These are phyloP conservation scores for Purpureocillium lavendulum DNA, from an alignment of 2,329 filamentous ascomycete genomes.

Conservation along the genomic window DNA sequence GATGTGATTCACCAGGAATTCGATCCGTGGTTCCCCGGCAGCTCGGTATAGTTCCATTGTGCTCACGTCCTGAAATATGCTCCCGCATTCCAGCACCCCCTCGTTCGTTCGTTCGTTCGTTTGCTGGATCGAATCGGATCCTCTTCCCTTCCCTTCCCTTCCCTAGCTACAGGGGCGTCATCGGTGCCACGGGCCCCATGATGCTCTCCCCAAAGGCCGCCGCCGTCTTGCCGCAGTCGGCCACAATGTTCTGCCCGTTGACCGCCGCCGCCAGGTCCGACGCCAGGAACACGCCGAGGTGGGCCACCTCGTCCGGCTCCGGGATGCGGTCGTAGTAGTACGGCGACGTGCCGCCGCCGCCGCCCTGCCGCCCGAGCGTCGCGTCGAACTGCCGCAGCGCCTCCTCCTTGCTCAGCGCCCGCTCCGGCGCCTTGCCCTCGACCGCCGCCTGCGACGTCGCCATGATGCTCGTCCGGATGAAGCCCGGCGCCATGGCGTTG, in stretches of 20 bases:
- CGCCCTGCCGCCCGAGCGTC: background rate
- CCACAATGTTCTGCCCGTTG: slow-evolving; percentile 11
- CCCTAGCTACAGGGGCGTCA: slow-evolving; percentile 4
- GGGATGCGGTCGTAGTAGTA: slow-evolving; percentile 7
- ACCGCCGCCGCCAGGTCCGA: slow-evolving; percentile 7
- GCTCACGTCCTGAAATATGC: no score
- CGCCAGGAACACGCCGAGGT: slow-evolving; percentile 9
- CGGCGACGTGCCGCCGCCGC: background rate
- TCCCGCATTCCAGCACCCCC: no score
- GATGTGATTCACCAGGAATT: no score
- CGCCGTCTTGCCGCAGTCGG: slow-evolving; percentile 8
- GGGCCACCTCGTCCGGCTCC: slow-evolving; percentile 9
- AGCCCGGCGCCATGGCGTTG: slow-evolving; percentile 8
- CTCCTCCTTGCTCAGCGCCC: no score
- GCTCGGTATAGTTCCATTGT: no score
- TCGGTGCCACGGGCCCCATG: slow-evolving; percentile 2
- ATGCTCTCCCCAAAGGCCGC: slow-evolving; percentile 5
- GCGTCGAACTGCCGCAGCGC: background rate
- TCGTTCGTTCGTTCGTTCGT: no score
- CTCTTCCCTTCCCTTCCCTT: no score
- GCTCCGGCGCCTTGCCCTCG: no score
- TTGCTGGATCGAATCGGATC: no score
- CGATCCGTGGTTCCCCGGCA: no score
- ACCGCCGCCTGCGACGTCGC: background rate
- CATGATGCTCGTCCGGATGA: slow-evolving; percentile 6